Percentiles rank a stretch among this genome's conserved stretches.
phyloP scores from a whole-genome alignment of 495 filamentous ascomycete species.

The Penicillium herquei region DNA sequence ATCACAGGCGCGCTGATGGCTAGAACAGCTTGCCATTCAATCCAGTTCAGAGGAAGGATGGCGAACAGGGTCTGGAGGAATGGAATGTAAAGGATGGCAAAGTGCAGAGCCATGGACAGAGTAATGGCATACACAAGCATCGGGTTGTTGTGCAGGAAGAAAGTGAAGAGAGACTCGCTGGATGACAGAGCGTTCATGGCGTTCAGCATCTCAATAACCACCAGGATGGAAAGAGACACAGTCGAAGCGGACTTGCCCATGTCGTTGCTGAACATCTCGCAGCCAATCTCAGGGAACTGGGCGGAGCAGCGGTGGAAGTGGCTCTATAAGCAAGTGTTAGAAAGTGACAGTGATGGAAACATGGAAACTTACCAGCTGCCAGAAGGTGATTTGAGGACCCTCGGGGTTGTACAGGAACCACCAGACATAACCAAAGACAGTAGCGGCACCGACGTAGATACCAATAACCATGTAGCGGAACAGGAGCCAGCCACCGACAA shows the following conservation, averaged over 20 bases:
- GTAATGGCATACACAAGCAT: constrained; percentile 93
- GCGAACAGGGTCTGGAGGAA: constrained; percentile 87
- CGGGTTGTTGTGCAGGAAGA: constrained; percentile 95
- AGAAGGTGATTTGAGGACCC: constrained; percentile 91
- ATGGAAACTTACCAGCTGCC: constrained; percentile 65
- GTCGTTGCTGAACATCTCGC: constrained; percentile 88
- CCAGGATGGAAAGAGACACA: constrained; percentile 84
- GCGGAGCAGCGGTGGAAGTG: constrained; percentile 92
- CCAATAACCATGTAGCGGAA: constrained; percentile 98
- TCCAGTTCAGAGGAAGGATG: constrained; percentile 83
- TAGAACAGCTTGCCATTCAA: constrained; percentile 92
- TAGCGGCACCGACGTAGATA: constrained; percentile 89
- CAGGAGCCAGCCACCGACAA: constrained; percentile 94
- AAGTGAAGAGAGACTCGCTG: constrained; percentile 88
- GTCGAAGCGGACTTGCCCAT: constrained; percentile 94
- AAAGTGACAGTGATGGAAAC: neutral
- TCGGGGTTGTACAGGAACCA: constrained; percentile 97
- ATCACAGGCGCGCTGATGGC: constrained; percentile 89
- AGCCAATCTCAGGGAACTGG: constrained; percentile 88
- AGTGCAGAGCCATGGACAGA: constrained; percentile 95
- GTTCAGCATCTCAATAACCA: constrained; percentile 99
- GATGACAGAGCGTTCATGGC: constrained; percentile 98
- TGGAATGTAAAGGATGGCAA: constrained; percentile 89
- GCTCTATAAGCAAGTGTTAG: constrained; percentile 42
- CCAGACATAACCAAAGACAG: constrained; percentile 97